A percentile compares a stretch with the other conserved stretches of the same genome.
These are phyloP conservation scores for Colletotrichum sp. DNA, from an alignment of 2,329 filamentous ascomycete species.

Conservation along the genomic window DNA sequence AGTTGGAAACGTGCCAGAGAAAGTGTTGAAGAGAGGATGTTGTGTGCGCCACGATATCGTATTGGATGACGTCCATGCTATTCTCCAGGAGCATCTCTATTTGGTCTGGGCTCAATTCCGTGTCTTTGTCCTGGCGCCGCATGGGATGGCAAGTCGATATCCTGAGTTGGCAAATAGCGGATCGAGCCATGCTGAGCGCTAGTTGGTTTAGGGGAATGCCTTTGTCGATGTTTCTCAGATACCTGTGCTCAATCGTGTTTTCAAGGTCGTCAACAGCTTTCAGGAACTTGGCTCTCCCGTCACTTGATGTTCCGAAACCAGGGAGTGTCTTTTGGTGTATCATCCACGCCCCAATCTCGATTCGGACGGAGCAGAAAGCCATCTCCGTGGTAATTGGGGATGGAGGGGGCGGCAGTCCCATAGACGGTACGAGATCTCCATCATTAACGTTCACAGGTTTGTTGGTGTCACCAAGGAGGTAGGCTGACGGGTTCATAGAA, in stretches of 20 bases:
- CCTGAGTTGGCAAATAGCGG: background rate
- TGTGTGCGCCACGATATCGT: constrained; percentile 48
- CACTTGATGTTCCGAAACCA: background rate
- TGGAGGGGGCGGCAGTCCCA: constrained; percentile 40
- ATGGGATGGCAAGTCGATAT: background rate
- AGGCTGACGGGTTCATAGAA: constrained; percentile 55
- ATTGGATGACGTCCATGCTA: constrained; percentile 52
- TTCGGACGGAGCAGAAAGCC: constrained; percentile 8
- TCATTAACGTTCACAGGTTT: constrained; percentile 63
- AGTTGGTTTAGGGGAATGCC: background rate
- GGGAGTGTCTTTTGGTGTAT: background rate
- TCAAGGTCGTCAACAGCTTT: background rate
- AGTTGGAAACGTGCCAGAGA: constrained; percentile 57
- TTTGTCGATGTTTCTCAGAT: background rate
- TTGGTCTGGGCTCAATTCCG: constrained; percentile 46
- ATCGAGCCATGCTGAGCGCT: background rate
- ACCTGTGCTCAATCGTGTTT: background rate
- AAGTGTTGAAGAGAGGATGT: constrained; percentile 49
- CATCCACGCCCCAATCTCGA: constrained; percentile 10
- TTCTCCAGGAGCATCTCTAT: constrained; percentile 61
- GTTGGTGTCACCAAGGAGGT: constrained; percentile 40
- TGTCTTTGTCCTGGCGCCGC: background rate
- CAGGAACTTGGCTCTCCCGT: background rate
- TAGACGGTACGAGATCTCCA: constrained; percentile 56
- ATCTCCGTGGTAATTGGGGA: background rate